These are phyloP conservation scores for Fusarium siculi DNA, from an alignment of 2,329 filamentous ascomycete species.

Conservation along the genomic window DNA sequence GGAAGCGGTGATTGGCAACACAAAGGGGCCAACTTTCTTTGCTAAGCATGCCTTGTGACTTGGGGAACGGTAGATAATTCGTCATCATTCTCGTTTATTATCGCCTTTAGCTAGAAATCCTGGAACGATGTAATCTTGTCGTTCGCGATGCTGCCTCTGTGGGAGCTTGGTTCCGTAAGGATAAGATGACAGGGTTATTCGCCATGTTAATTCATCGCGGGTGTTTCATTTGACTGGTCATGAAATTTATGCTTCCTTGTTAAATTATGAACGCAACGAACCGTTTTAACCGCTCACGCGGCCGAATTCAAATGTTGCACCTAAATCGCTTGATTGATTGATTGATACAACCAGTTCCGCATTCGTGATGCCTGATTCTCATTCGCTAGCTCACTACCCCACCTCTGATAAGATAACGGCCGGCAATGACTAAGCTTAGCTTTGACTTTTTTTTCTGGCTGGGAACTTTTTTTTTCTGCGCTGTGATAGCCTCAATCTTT, in stretches of 20 bases:
- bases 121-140: not conserved
- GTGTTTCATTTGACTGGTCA: not conserved
- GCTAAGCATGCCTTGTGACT: slow-evolving; percentile 32
- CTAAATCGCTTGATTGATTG: not conserved
- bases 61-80: slow-evolving; percentile 20
- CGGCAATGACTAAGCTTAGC: not conserved
- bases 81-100: slow-evolving; percentile 27
- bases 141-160: not conserved
- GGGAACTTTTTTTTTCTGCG: slow-evolving; percentile 40
- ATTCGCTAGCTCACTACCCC: slow-evolving; percentile 13
- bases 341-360: slow-evolving; percentile 1
- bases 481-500: slow-evolving; percentile 45
- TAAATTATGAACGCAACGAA: not conserved
- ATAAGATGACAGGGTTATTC: not conserved
- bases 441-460: slow-evolving; percentile 46
- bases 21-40: slow-evolving; percentile 23
- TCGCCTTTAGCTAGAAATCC: slow-evolving; percentile 2
- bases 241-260: not conserved
- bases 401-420: slow-evolving; percentile 11
- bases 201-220: not conserved
- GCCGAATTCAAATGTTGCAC: not conserved
- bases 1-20: slow-evolving; percentile 29
- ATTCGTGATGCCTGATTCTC: slow-evolving; percentile 6
- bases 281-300: not conserved
- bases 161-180: slow-evolving; percentile 5